phyloP scores from a whole-genome alignment of 805 yeast genomes.

The Pichia deserticola region DNA sequence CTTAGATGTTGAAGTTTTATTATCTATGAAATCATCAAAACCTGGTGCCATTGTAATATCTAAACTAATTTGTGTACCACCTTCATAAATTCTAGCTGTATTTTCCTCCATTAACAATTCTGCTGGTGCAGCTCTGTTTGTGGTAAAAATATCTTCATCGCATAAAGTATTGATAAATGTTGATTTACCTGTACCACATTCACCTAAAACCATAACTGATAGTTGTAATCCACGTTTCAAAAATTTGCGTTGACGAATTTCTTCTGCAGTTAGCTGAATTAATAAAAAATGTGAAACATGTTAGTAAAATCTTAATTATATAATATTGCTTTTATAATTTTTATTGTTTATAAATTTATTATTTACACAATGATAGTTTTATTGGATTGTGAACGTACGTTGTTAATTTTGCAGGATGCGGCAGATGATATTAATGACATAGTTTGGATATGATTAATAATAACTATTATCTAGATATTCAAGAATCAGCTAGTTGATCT shows the following conservation, averaged over 20 bases:
- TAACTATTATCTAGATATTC: too few relatives aligned
- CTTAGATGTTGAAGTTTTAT: conserved; percentile 49
- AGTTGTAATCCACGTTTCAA: conserved; percentile 44
- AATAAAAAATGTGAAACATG: background rate
- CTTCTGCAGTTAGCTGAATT: conserved; percentile 24
- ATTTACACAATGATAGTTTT: too few relatives aligned
- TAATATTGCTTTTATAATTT: background rate
- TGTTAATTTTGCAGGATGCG: too few relatives aligned
- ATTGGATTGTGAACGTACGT: too few relatives aligned
- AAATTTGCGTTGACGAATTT: conserved; percentile 36
- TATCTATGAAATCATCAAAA: conserved; percentile 66
- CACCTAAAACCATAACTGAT: conserved; percentile 43
- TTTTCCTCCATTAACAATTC: conserved; percentile 26
- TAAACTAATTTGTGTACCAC: conserved; percentile 44
- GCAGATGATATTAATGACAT: too few relatives aligned
- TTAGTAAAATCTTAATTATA: conserved; percentile 2
- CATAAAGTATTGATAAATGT: conserved; percentile 77
- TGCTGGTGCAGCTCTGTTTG: conserved; percentile 31
- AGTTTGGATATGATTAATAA: too few relatives aligned
- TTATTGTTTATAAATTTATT: too few relatives aligned
- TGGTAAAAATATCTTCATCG: conserved; percentile 40
- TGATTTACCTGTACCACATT: conserved; percentile 66
- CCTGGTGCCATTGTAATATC: conserved; percentile 65
- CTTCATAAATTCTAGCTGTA: conserved; percentile 33
- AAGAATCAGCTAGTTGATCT: too few relatives aligned